Conservation (phyloP, 2,329 filamentous ascomycete species). For the Blastomyces silverae region DNA sequence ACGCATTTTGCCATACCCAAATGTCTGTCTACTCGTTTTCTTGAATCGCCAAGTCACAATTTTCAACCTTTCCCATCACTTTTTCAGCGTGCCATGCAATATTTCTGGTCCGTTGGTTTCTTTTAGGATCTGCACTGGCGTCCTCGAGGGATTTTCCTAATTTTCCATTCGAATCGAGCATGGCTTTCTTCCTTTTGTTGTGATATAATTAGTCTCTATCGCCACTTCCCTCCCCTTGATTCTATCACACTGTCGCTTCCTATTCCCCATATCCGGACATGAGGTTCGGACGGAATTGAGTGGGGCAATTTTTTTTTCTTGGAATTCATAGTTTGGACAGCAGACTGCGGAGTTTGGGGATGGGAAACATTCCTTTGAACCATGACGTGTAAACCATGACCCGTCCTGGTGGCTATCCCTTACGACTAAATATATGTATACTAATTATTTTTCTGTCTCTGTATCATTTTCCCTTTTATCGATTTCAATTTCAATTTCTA, state of each 20-base stretch:
- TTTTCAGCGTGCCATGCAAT: neutral
- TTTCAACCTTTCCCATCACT: neutral
- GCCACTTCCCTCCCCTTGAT: neutral
- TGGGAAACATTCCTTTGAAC: neutral
- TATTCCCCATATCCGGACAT: neutral
- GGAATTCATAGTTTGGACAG: neutral
- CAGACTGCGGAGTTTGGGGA: neutral
- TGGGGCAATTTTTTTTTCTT: neutral
- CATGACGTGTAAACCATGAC: neutral
- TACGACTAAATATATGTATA: neutral
- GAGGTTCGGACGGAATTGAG: neutral
- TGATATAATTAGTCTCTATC: neutral
- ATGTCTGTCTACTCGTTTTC: neutral
- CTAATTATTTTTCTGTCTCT: neutral
- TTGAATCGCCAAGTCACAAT: neutral
- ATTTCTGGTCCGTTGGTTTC: neutral
- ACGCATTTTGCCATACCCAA: neutral
- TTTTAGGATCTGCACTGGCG: neutral
- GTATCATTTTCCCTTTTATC: neutral
- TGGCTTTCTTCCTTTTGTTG: neutral
- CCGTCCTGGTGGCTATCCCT: neutral
- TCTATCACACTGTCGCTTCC: neutral
- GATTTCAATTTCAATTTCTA: neutral
- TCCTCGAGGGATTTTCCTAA: neutral
- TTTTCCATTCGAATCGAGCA: neutral